These are phyloP conservation scores for Avena eriantha DNA, from an alignment of 176 grass and related monocot genomes.

Conservation along the genomic window DNA sequence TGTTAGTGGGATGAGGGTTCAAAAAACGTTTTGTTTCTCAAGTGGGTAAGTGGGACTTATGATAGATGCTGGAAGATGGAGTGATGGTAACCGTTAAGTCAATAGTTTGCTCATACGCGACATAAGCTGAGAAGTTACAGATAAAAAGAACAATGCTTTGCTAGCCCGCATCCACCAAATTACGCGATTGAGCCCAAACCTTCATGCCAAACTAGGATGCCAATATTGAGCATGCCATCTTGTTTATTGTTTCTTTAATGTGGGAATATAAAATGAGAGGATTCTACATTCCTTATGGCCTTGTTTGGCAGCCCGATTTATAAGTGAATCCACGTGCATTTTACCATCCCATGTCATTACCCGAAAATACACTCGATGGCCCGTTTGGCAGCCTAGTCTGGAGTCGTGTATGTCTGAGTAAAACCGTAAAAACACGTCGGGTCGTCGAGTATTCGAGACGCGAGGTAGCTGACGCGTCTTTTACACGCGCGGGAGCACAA, in stretches of 20 bases:
- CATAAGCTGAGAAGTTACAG: not conserved
- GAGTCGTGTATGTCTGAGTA: too few species aligned
- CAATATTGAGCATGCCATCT: not conserved
- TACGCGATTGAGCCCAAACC: not conserved
- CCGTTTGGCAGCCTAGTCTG: too few species aligned
- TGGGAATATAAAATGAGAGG: not conserved
- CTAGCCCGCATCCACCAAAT: not conserved
- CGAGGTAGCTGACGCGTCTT: too few species aligned
- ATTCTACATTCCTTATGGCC: not conserved
- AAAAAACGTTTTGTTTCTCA: not conserved
- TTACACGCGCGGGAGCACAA: too few species aligned
- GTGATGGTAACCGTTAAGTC: not conserved
- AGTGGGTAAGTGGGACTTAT: not conserved
- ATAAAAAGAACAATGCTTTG: not conserved
- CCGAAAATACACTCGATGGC: not conserved
- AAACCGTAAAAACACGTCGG: too few species aligned
- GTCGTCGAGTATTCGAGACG: too few species aligned
- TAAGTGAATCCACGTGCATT: too few species aligned
- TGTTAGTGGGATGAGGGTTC: not conserved
- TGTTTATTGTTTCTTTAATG: not conserved
- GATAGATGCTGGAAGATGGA: not conserved
- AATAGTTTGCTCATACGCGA: not conserved
- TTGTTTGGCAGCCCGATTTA: too few species aligned
- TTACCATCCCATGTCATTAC: too few species aligned
- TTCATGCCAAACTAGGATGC: not conserved